A percentile compares a stretch with the other conserved stretches of the same genome.
phyloP scores from a whole-genome alignment of 73 alveolate genomes.

The Tetrahymena malaccensis region DNA sequence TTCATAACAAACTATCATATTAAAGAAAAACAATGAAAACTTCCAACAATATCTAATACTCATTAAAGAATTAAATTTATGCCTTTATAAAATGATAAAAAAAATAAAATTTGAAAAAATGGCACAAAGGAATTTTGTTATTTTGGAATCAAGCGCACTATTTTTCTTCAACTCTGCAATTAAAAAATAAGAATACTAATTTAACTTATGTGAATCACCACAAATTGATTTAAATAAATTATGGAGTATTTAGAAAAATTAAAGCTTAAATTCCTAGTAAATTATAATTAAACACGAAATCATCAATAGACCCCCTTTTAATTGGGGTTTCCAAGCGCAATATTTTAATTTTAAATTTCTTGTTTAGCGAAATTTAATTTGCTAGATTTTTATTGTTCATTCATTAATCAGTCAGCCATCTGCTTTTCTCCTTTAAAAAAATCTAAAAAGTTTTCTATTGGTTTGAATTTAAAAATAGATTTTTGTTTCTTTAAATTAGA shows the following conservation, averaged over 20 bases:
- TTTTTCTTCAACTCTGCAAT: background rate
- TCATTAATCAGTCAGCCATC: too few species aligned
- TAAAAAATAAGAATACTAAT: too few species aligned
- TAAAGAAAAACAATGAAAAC: too few species aligned
- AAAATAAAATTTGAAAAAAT: background rate
- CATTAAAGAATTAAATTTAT: background rate
- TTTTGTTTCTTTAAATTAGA: too few species aligned
- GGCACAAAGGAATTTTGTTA: background rate
- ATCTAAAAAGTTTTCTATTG: too few species aligned
- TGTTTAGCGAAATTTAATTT: background rate
- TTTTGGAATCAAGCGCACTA: background rate
- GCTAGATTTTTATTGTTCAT: too few species aligned
- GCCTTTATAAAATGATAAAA: background rate
- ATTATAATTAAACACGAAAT: too few species aligned
- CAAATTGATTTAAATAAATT: too few species aligned
- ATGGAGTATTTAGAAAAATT: background rate
- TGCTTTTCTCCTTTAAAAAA: too few species aligned
- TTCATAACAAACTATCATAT: too few species aligned
- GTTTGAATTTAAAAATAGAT: too few species aligned
- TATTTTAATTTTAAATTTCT: too few species aligned
- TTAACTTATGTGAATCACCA: background rate
- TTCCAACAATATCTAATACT: background rate
- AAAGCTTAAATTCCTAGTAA: background rate
- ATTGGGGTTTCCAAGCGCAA: background rate
- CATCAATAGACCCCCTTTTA: background rate